Evolutionary conservation across 768 basidiomycete genomes (phyloP), one percentile per base, ranked within the genome.

Genomic region (Lactarius hengduanensis): DNA sequence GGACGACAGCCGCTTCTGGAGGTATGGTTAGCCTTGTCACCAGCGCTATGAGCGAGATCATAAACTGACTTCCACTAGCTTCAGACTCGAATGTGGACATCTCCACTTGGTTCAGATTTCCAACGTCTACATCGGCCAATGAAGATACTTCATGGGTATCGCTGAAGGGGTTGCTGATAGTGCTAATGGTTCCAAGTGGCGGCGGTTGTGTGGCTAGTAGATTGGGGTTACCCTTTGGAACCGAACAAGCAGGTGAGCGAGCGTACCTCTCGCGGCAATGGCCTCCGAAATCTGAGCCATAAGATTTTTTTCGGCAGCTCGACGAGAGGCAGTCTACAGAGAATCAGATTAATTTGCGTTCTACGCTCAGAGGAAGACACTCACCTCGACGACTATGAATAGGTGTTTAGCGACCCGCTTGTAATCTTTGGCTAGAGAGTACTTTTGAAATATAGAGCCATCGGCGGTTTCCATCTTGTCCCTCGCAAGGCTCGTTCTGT

Each of bases 241-340:
- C 13, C 11, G 47, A 50, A 11, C 47, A 40, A 5, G 13, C 15
- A 13, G 22, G 47, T n/a, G 47, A 50, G n/a, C 45, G 45, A 47
- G 22, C 22, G 47, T 22, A 50, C 47, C 10, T 22, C 36, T 30
- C 11, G 18, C 43, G 13, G 56, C 6, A 15, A 4, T 18, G 18
- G 57, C 45, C 1, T 20, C 20, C 10, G 2, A 3, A n/a, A 64
- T 30, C 36, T 58, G 63, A n/a, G 6, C 28, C 57, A 58, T 34
- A 1, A 64, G 18, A 18, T 2, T 32, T 16, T 38, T 6, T 7
- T 53, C 57, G 36, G n/a, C 9, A 1, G 26, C 47, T 40, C 57
- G 22, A 16, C 38, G 28, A 64, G 63, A 64, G 0, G 57, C 57
- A 2, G 1, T 30, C 63, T 64, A 59, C 15, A 40, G 15, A 40